Percentiles rank a stretch among this genome's conserved stretches.
Conservation (phyloP, 2,329 filamentous ascomycete species). For the Neophaeococcomyces aloes region DNA sequence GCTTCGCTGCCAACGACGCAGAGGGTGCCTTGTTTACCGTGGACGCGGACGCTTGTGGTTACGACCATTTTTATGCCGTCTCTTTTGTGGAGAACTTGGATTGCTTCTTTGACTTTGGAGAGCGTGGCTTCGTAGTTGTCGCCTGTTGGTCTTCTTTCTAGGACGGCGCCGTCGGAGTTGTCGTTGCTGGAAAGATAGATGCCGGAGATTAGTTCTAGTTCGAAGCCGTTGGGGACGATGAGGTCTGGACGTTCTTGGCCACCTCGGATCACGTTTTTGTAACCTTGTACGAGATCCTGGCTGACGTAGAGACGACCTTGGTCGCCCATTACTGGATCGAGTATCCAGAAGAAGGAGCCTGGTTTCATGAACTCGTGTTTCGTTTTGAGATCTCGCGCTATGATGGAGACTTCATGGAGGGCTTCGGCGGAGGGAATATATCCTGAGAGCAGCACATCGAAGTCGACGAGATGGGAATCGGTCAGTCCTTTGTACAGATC, state of each 20-base stretch:
- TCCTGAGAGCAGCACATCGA: slow-evolving; percentile 88
- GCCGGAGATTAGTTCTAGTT: slow-evolving; percentile 65
- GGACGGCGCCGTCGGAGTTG: slow-evolving; percentile 8
- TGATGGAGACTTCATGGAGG: slow-evolving; percentile 72
- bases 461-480: slow-evolving; percentile 73
- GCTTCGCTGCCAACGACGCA: slow-evolving; percentile 17
- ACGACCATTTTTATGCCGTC: slow-evolving; percentile 79
- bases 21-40: slow-evolving; percentile 1
- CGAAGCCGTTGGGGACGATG: slow-evolving; percentile 93
- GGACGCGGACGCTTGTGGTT: slow-evolving; percentile 63
- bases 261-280: slow-evolving; percentile 65
- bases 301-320: slow-evolving; percentile 86
- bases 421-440: slow-evolving; percentile 83
- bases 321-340: slow-evolving; percentile 98
- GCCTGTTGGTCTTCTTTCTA: slow-evolving; percentile 5
- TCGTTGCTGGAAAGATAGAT: slow-evolving; percentile 1
- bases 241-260: slow-evolving; percentile 54
- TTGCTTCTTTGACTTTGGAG: slow-evolving; percentile 15
- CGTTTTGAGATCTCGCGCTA: slow-evolving; percentile 67
- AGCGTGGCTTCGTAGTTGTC: slow-evolving; percentile 9
- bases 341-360: slow-evolving; percentile 42
- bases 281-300: slow-evolving; percentile 82
- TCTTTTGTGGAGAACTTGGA: slow-evolving; percentile 45
- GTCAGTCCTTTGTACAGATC: slow-evolving; percentile 77
- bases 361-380: slow-evolving; percentile 30